Conservation (phyloP, 2,329 filamentous ascomycete genomes). For the Coniella lustricola region DNA sequence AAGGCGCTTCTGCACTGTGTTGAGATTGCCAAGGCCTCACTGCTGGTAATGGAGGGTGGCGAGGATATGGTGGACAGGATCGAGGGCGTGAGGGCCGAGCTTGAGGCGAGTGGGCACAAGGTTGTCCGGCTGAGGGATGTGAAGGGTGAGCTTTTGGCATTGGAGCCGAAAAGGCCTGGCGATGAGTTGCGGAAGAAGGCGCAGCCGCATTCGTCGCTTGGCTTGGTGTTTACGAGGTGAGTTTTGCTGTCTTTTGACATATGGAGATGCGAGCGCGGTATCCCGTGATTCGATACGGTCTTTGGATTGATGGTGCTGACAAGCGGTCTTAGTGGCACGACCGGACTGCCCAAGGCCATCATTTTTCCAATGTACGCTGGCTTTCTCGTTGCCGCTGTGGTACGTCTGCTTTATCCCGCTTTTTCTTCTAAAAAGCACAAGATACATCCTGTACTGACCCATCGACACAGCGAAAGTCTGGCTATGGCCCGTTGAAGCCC, state of each 20-base stretch:
- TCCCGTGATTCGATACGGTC: background rate
- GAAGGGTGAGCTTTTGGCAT: conserved; percentile 34
- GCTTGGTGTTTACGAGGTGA: conserved; percentile 59
- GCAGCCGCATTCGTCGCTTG: conserved; percentile 47
- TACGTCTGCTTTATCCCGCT: background rate
- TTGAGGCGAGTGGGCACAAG: conserved; percentile 44
- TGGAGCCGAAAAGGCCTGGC: conserved; percentile 43
- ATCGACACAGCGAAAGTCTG: background rate
- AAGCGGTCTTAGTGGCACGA: conserved; percentile 52
- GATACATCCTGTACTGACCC: background rate
- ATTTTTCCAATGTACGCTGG: conserved; percentile 45
- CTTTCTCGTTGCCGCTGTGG: conserved; percentile 24
- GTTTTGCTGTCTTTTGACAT: background rate
- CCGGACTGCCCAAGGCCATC: conserved; percentile 67
- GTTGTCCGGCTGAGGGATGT: conserved; percentile 45
- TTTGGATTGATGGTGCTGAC: background rate
- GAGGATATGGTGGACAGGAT: conserved; percentile 48
- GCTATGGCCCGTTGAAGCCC: conserved; percentile 13
- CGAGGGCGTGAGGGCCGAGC: conserved; percentile 46
- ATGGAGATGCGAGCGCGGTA: background rate
- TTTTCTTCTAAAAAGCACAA: background rate
- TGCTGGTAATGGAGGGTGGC: conserved; percentile 55
- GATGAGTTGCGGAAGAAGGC: conserved; percentile 49
- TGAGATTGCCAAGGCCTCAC: conserved; percentile 45
- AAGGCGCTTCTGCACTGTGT: conserved; percentile 61